phyloP scores from a whole-genome alignment of 495 filamentous ascomycete species.

The Hypoxylon subgilvum region DNA sequence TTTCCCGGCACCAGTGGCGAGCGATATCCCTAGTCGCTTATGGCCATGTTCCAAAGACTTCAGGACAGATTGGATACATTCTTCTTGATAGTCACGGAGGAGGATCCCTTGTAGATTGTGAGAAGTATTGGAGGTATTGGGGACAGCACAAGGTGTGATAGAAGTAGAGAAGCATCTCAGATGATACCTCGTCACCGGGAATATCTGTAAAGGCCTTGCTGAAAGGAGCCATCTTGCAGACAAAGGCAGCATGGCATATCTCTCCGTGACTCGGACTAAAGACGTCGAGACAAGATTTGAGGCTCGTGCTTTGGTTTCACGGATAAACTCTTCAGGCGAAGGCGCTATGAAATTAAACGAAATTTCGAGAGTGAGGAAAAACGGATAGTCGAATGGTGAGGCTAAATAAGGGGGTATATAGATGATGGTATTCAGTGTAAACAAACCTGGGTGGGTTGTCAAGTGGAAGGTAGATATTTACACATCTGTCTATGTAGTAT shows the following conservation, averaged over 20 bases:
- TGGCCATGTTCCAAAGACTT: constrained; percentile 72
- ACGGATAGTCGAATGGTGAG: neutral
- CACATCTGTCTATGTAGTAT: no score
- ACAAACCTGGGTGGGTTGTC: no score
- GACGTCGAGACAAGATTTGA: constrained; percentile 25
- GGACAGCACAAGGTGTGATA: constrained; percentile 46
- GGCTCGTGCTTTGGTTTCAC: neutral
- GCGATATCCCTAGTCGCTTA: constrained; percentile 81
- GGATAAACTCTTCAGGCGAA: neutral
- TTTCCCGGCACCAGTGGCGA: constrained; percentile 93
- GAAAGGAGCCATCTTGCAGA: constrained; percentile 29
- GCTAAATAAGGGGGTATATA: neutral
- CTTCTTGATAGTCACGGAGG: constrained; percentile 81
- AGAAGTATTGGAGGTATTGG: constrained; percentile 26
- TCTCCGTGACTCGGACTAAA: constrained; percentile 2
- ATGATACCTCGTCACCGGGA: constrained; percentile 3
- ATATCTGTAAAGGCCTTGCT: constrained; percentile 2
- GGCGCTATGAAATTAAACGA: neutral
- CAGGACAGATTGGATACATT: constrained; percentile 88
- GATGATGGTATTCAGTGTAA: neutral
- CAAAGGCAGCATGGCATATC: constrained; percentile 37
- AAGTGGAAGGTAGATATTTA: no score
- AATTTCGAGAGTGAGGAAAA: neutral
- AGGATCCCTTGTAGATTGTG: constrained; percentile 46
- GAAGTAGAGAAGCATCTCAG: constrained; percentile 12